Evolutionary conservation across 1,139 yeast species (phyloP).

Genomic region (Kodamaea ohmeri): DNA sequence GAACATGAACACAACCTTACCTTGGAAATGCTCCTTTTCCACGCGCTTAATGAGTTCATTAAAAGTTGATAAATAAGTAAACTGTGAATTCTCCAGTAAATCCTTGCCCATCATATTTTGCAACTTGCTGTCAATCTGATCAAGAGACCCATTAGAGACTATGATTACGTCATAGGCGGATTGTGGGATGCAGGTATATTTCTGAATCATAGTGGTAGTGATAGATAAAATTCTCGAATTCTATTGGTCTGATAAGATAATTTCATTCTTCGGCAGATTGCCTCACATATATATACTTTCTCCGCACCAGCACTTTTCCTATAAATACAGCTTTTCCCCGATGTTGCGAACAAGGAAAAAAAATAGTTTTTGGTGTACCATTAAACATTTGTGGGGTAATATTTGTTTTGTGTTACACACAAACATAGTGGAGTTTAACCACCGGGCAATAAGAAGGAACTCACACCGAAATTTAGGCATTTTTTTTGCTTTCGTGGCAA

Average conservation of each 20-base stretch:
- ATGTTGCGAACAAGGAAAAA: background rate
- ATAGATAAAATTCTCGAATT: constrained; percentile 8
- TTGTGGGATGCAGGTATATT: constrained; percentile 35
- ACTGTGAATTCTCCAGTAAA: constrained; percentile 26
- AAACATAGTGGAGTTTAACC: background rate
- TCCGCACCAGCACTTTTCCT: constrained; percentile 5
- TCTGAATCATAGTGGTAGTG: constrained; percentile 29
- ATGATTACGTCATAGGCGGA: constrained; percentile 35
- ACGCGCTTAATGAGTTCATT: constrained; percentile 22
- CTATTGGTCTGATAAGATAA: constrained; percentile 20
- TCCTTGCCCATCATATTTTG: constrained; percentile 22
- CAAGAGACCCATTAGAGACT: constrained; percentile 35
- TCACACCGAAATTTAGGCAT: background rate
- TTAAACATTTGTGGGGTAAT: constrained; percentile 5
- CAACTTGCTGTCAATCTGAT: constrained; percentile 33
- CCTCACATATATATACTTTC: constrained; percentile 12
- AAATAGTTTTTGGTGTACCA: background rate
- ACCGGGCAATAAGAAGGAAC: background rate
- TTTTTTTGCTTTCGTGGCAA: background rate
- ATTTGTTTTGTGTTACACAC: constrained; percentile 2
- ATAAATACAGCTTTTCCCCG: constrained; percentile 7
- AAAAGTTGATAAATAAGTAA: constrained; percentile 30
- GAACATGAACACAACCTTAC: constrained; percentile 40
- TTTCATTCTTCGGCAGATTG: constrained; percentile 8
- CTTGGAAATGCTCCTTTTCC: constrained; percentile 20